phyloP scores from a whole-genome alignment of 139 green algal genomes.

The Chlamydomonas eustigma region DNA sequence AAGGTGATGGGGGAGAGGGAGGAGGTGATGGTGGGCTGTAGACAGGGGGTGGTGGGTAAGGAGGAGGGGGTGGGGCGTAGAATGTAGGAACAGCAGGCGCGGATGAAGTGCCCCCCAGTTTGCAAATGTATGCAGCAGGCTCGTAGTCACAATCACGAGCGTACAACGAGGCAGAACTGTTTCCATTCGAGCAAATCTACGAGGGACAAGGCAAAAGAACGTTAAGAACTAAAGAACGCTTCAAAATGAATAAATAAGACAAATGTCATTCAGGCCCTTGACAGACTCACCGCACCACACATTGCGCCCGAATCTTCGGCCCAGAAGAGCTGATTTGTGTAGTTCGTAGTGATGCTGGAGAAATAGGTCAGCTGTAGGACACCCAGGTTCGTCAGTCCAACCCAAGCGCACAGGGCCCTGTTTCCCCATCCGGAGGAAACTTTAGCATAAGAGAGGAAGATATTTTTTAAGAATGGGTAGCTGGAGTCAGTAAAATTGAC shows the following conservation, averaged over 20 bases:
- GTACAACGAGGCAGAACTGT: too few species aligned
- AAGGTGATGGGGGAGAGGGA: background rate
- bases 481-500: background rate
- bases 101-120: background rate
- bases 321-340: background rate
- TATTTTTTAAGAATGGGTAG: background rate
- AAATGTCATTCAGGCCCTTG: too few species aligned
- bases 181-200: too few species aligned
- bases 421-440: background rate
- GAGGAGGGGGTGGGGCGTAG: background rate
- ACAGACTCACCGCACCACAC: background rate
- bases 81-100: background rate
- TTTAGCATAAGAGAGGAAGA: background rate
- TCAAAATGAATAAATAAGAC: too few species aligned
- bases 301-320: background rate
- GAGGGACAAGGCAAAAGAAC: too few species aligned
- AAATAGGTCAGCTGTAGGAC: background rate
- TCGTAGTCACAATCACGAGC: background rate
- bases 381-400: background rate
- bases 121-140: slow-evolving; percentile 1
- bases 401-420: background rate
- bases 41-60: background rate
- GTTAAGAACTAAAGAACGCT: too few species aligned
- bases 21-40: background rate
- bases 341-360: background rate